Base-by-base conservation (phyloP, 306 rosid genomes). In the Acacia confusa region DNA sequence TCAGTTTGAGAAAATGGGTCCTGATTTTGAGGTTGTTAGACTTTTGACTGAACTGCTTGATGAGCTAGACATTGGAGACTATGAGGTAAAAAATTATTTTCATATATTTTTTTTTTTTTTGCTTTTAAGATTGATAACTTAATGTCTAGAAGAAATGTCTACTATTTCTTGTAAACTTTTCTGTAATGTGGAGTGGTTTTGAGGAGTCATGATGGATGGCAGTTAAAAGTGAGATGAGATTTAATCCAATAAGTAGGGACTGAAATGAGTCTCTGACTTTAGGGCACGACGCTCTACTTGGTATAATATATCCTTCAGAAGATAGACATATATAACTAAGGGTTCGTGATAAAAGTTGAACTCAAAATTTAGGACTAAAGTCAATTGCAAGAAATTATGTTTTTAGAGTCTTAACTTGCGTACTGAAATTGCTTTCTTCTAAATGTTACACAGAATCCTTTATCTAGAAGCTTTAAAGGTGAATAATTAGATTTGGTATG, bases 1-100 rank as follows among this genome's bases (percentile, higher is more conserved):
- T 27, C 90, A 84, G 66, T 79, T 83, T 84, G 99, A 92, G 82
- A 89, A 90, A 73, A 93, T 95, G 98, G 94, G 89, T 61, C 92
- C 98, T 36, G 99, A 95, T 82, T 93, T 93, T 70, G 99, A 95
- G 89, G 91, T 94, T 78, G 85, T 93, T 68, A 88, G 91, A 86
- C 84, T 95, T 85, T 75, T 95, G 86, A 90, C 97, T 15, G 99
- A 95, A 84, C 89, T 95, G 61, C 97, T 95, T 30, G 94, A 95
- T 79, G 94, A 89, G 88, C 91, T 95, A 84, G 48, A 87, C 67
- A 90, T 95, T 68, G 99, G 98, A 84, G 91, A 90, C 34, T 92
- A 90, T 70, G 98, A 95, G 99, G 99, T 95, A 85, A 81, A n/a
- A 28, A 68, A 27, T 20, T 44, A 14, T 85, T 28, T 74, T 75